Evolutionary conservation across 2,329 filamentous ascomycete species (phyloP).

Genomic region (Phialophora expanda): DNA sequence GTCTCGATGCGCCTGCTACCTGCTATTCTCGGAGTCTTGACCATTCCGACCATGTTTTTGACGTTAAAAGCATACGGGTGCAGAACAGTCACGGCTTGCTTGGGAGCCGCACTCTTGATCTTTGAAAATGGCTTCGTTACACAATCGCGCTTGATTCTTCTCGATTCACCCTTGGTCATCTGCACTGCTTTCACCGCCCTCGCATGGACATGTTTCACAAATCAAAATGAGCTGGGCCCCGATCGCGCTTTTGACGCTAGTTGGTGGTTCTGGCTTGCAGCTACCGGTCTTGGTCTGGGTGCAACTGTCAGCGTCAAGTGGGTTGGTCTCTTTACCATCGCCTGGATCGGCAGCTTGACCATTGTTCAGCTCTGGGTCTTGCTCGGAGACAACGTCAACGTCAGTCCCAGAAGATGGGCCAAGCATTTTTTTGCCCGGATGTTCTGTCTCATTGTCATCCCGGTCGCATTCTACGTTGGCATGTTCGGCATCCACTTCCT

Average conservation of each 20-base stretch:
- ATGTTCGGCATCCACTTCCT: constrained; percentile 98
- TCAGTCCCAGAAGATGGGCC: constrained; percentile 82
- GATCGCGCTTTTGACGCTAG: constrained; percentile 81
- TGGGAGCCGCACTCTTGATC: constrained; percentile 85
- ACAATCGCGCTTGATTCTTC: constrained; percentile 91
- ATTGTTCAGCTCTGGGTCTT: constrained; percentile 92
- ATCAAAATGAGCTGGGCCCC: constrained; percentile 93
- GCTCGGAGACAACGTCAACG: constrained; percentile 83
- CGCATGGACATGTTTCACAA: constrained; percentile 89
- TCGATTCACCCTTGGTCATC: constrained; percentile 92
- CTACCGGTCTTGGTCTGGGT: constrained; percentile 85
- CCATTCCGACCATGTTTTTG: constrained; percentile 91
- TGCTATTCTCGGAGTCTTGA: constrained; percentile 82
- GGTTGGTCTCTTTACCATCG: constrained; percentile 98
- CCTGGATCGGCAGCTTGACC: constrained; percentile 93
- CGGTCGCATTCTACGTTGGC: constrained; percentile 85
- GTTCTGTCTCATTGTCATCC: constrained; percentile 91
- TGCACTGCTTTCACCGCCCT: constrained; percentile 91
- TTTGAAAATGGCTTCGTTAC: constrained; percentile 97
- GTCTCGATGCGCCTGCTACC: constrained; percentile 96
- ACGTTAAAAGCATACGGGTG: constrained; percentile 91
- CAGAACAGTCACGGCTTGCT: constrained; percentile 78
- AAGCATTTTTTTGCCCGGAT: constrained; percentile 92
- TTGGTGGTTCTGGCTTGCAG: constrained; percentile 98
- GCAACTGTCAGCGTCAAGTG: constrained; percentile 96